Evolutionary conservation across 495 filamentous ascomycete species (phyloP), one percentile per base, ranked within the genome.

Genomic region (Pseudotulostoma volvatum): DNA sequence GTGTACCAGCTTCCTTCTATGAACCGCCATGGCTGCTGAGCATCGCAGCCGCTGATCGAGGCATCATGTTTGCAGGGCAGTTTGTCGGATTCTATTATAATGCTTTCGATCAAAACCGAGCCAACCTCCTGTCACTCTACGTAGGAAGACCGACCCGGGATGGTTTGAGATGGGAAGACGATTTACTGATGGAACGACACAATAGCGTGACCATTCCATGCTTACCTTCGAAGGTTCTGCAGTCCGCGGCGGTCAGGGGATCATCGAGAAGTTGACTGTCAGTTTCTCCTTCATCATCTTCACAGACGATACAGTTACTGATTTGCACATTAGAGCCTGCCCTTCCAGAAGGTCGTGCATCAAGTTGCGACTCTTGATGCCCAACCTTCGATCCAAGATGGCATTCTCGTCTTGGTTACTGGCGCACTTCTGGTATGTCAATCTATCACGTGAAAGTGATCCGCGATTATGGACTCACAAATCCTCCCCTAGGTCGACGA

Each of bases 71-170:
- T 28, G 23, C 55, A 95, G 87, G 69, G 45, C 66, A 87, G 50
- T 96, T 96, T 60, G 76, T 84, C 36, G 41, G 73, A 17, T 87
- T 78, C 68, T 96, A 94, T 77, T 94, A 94, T 68, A 59, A 73
- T 40, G 77, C 74, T 36, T 93, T 95, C 59, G 86, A 93, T 56
- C 34, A 42, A 34, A 55, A 80, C 55, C 77, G 85, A 40, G 44
- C 43, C 16, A 44, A 53, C 8, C 68, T 96, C 17, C 63, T 58
- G 1, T 47, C 59, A 35, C 81, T 95, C 61, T 96, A 96, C 65
- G 87, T 93, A 71, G 59, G 44, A 32, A 33, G 31, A 23, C 23
- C 35, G 17, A 2, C 20, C 11, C 25, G 33, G 3, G 16, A 40
- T 23, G 4, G 3, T 14, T 15, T 31, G n/a, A 19, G 17, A 25